These are phyloP conservation scores for Toxicodendron radicans DNA, from an alignment of 345 rosid species.

Conservation along the genomic window DNA sequence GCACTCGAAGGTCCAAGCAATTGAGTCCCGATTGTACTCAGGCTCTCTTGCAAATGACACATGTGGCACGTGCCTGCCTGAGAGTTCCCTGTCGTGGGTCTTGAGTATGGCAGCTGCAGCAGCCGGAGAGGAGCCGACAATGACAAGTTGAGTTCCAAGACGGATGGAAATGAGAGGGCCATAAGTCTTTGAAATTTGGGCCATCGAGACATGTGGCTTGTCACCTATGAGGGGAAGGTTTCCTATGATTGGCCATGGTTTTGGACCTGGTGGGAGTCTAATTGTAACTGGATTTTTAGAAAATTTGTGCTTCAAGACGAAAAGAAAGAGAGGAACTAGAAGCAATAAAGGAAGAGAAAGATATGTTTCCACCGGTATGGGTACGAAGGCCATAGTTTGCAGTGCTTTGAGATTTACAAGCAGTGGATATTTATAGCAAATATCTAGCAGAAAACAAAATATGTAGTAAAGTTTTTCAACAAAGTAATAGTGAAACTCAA, in stretches of 20 bases:
- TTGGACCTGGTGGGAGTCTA: constrained; percentile 28
- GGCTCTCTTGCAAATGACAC: background rate
- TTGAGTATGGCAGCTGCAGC: constrained; percentile 29
- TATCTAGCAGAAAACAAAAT: too few species aligned
- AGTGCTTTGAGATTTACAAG: background rate
- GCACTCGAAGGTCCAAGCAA: constrained; percentile 23
- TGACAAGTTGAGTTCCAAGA: constrained; percentile 26
- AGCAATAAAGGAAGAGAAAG: background rate
- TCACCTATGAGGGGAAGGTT: constrained; percentile 15
- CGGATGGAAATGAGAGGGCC: constrained; percentile 29
- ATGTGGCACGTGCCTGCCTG: constrained; percentile 21
- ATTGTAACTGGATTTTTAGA: background rate
- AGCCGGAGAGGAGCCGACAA: constrained; percentile 26
- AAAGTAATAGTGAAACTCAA: too few species aligned
- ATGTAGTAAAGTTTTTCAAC: too few species aligned
- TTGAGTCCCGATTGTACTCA: constrained; percentile 7
- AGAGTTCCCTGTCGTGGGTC: constrained; percentile 31
- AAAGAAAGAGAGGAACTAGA: background rate
- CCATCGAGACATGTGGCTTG: constrained; percentile 14
- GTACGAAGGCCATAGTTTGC: background rate
- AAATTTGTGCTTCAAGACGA: background rate
- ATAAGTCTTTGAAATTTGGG: constrained; percentile 9
- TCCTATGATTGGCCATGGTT: constrained; percentile 30
- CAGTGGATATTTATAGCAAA: background rate
- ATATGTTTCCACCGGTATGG: background rate